Evolutionary conservation across 202 grass and related monocot species (phyloP).

Genomic region (Elaeis oleifera): DNA sequence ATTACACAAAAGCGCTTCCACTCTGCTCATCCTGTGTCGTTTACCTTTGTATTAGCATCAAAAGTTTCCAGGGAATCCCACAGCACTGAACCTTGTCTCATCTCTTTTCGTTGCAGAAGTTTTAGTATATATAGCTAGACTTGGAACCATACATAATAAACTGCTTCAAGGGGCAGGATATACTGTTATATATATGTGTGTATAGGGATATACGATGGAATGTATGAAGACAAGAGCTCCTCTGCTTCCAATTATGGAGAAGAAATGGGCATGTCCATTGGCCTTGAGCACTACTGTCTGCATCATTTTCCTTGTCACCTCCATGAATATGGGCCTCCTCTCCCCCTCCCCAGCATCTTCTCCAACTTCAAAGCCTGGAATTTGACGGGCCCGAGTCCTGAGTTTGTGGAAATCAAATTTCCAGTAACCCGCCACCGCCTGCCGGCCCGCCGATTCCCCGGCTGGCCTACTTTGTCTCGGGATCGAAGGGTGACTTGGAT

Average conservation of each 20-base stretch:
- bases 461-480: conserved; percentile 63
- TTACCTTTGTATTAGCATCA: too few relatives aligned
- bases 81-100: too few relatives aligned
- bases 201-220: too few relatives aligned
- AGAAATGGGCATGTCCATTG: background rate
- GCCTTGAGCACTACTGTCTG: background rate
- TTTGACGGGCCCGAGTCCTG: background rate
- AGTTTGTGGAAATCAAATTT: background rate
- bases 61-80: too few relatives aligned
- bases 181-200: too few relatives aligned
- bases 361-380: background rate
- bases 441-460: conserved; percentile 30
- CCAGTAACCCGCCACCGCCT: background rate
- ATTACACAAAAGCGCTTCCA: too few relatives aligned
- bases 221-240: too few relatives aligned
- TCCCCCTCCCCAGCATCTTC: background rate
- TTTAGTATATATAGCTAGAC: too few relatives aligned
- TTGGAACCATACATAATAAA: too few relatives aligned
- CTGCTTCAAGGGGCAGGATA: too few relatives aligned
- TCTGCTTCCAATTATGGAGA: background rate
- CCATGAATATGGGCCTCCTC: background rate
- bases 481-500: conserved; percentile 67
- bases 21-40: too few relatives aligned
- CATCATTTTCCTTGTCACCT: background rate
- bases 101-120: too few relatives aligned